Base-by-base conservation (phyloP, 768 basidiomycete species). In the Fistulinella prunicolor region DNA sequence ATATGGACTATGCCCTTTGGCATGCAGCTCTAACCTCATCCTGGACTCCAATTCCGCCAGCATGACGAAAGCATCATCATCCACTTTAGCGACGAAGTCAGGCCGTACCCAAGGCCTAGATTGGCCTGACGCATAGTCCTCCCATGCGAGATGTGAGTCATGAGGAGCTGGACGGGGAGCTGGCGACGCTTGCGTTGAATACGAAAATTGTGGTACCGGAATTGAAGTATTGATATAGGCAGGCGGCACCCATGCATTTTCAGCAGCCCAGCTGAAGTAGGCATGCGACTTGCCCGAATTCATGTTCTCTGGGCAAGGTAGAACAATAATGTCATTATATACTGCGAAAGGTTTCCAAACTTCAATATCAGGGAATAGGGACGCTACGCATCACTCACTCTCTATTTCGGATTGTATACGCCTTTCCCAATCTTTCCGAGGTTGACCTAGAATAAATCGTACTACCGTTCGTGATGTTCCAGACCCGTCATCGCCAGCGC, bases 1-100 rank as follows among this genome's bases (percentile, higher is more conserved):
- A 36, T 63, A 67, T 16, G 67, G 59, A 10, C 17, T 49, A 22
- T 69, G 63, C 6, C 57, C 67, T 47, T 63, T 69, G 29, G 68
- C 64, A 38, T 93, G 78, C 32, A 95, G 74, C 50, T 89, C 83
- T 16, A 92, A 69, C 38, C 94, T 78, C 47, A 98, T 71, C 23
- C 91, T 80, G n/a, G 89, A 80, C 67, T 98, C 94, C 16, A 98
- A 75, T 65, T 98, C 94, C 2, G 89, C 89, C 26, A 98, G 78
- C 81, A 96, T 94, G 43, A 98, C 80, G 59, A 98, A 95, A 8
- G 91, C 82, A 66, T 98, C 94, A 60, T 98, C 94, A 64, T 98
- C 94, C 1, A 87, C 89, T 69, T 98, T 98, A 59, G 89, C 82
- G 35, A 98, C 83, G 60, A 83, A 97, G 64, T 96, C 92, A 10